A percentile compares a stretch with the other conserved stretches of the same genome.
Evolutionary conservation across 345 rosid species (phyloP).

Genomic region (Salix dunnii): DNA sequence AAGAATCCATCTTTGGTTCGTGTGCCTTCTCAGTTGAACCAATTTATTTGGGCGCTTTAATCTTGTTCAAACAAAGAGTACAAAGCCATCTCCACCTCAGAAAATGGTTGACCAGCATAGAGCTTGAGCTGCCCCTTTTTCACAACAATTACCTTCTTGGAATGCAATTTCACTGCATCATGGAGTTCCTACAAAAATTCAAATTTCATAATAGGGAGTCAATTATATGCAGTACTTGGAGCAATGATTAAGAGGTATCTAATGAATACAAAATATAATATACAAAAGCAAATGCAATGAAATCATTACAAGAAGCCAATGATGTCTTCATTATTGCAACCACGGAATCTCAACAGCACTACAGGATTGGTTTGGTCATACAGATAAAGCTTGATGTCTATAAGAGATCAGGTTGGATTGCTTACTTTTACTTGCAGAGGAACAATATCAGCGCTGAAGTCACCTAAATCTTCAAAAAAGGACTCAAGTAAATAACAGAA

Average conservation of each 20-base stretch:
- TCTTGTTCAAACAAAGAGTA: constrained; percentile 43
- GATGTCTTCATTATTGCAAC: neutral
- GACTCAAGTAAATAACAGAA: constrained; percentile 67
- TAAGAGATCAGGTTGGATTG: neutral
- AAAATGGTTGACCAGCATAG: constrained; percentile 73
- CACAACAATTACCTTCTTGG: constrained; percentile 53
- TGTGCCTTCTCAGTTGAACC: neutral
- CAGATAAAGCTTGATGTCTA: neutral
- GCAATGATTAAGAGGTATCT: neutral
- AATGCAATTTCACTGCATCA: constrained; percentile 41
- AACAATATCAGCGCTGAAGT: constrained; percentile 56
- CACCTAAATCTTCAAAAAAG: constrained; percentile 62
- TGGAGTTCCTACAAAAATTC: constrained; percentile 52
- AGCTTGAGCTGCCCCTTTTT: constrained; percentile 72
- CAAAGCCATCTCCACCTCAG: constrained; percentile 64
- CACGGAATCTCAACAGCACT: neutral
- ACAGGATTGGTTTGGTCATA: neutral
- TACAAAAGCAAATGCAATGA: neutral
- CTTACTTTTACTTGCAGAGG: constrained; percentile 60
- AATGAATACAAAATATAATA: neutral
- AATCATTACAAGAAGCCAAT: neutral
- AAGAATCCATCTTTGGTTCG: neutral
- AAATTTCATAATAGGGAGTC: neutral
- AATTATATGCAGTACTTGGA: neutral
- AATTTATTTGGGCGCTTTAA: neutral